Evolutionary conservation across 1,284 basidiomycete genomes (phyloP).

Genomic region (Amylostereum areolatum): DNA sequence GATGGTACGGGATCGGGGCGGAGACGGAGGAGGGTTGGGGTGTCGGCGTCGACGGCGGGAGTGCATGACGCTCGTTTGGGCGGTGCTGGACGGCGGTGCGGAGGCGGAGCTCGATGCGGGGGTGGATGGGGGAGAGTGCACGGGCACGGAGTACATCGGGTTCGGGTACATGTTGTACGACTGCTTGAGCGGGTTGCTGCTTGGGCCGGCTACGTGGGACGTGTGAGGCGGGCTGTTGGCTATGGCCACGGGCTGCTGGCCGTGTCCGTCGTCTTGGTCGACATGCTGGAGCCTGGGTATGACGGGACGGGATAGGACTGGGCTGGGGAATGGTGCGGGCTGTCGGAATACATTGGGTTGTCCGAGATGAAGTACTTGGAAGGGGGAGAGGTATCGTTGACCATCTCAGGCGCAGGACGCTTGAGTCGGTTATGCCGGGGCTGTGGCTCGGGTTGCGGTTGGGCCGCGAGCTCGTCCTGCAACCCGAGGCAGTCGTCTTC

Average conservation of each 20-base stretch:
- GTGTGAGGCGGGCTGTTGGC: background rate
- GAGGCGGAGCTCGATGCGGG: background rate
- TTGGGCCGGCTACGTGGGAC: background rate
- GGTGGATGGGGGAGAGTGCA: background rate
- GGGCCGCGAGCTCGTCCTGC: slow-evolving; percentile 44
- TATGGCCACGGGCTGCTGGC: too few species aligned
- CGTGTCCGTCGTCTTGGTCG: background rate
- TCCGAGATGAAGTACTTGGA: slow-evolving; percentile 16
- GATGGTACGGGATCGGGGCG: slow-evolving; percentile 35
- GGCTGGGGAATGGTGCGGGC: slow-evolving; percentile 4
- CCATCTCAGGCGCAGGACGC: slow-evolving; percentile 12
- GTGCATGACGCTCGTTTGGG: slow-evolving; percentile 6
- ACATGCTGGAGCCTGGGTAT: background rate
- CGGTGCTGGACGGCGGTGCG: slow-evolving; percentile 1
- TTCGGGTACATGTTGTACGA: background rate
- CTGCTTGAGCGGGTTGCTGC: background rate
- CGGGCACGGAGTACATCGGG: background rate
- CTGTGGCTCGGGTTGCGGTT: slow-evolving; percentile 16
- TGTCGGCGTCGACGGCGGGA: slow-evolving; percentile 6
- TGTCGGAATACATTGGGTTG: slow-evolving; percentile 7
- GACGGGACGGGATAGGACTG: background rate
- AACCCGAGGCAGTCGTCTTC: slow-evolving; percentile 54
- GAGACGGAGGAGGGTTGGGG: slow-evolving; percentile 5
- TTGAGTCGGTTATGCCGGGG: slow-evolving; percentile 10
- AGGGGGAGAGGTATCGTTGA: slow-evolving; percentile 11